phyloP scores from a whole-genome alignment of 169 alveolate species.

The Eimeria mitis region DNA sequence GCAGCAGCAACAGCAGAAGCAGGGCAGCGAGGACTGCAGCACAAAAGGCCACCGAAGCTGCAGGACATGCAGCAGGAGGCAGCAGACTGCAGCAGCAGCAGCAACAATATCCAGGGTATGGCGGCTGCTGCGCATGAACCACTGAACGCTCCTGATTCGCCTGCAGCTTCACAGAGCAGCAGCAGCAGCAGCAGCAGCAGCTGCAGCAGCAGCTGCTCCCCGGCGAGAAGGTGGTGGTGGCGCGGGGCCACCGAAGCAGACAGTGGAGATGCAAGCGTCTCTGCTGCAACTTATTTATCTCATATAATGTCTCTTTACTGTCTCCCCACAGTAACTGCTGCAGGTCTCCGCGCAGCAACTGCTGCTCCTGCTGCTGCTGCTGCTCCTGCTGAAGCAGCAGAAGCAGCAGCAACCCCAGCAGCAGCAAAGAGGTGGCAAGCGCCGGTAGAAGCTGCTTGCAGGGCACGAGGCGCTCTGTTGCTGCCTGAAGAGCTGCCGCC shows the following conservation, averaged over 20 bases:
- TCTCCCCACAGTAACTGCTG: neutral
- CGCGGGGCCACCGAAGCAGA: conserved; percentile 48
- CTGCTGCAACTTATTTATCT: conserved; percentile 23
- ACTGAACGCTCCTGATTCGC: neutral
- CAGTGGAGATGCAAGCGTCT: conserved; percentile 2
- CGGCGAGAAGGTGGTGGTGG: conserved; percentile 63
- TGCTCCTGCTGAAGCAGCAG: conserved; percentile 5
- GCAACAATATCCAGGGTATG: neutral
- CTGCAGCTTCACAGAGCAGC: neutral
- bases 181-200: conserved; percentile 19
- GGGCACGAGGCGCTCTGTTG: conserved; percentile 22
- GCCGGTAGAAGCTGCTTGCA: conserved; percentile 34
- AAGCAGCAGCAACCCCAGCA: conserved; percentile 30
- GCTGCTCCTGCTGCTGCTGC: conserved; percentile 29
- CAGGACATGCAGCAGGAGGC: neutral
- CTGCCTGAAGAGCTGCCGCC: conserved; percentile 61
- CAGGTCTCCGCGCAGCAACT: conserved; percentile 46
- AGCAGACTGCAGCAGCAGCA: conserved; percentile 28
- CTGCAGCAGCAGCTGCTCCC: conserved; percentile 30
- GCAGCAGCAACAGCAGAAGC: conserved; percentile 14
- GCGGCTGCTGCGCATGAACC: conserved; percentile 2
- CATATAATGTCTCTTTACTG: conserved; percentile 48
- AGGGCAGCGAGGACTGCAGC: conserved; percentile 12
- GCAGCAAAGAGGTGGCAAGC: conserved; percentile 14
- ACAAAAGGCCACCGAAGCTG: neutral